These are phyloP conservation scores for Chrysosporium keratinophilum DNA, from an alignment of 2,329 filamentous ascomycete species.

Conservation along the genomic window DNA sequence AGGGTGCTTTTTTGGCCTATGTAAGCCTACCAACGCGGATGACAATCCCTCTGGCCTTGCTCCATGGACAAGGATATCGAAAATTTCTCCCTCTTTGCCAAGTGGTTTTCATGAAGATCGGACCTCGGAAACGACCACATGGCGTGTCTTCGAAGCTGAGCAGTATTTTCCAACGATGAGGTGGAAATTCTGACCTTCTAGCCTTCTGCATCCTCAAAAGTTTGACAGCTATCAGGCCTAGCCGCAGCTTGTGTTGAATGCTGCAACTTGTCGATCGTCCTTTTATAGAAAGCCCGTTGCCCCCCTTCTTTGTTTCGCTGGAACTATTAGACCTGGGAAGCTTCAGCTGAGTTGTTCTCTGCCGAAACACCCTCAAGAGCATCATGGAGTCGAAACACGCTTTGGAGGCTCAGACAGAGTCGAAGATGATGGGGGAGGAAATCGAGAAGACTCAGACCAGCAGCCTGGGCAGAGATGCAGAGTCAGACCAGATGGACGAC, in stretches of 20 bases:
- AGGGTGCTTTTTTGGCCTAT: too few species aligned
- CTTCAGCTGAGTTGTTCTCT: too few species aligned
- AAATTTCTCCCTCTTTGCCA: background rate
- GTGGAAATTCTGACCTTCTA: background rate
- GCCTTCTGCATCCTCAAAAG: background rate
- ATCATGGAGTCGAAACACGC: conserved; percentile 4
- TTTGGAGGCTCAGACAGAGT: background rate
- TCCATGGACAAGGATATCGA: too few species aligned
- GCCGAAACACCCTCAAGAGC: background rate
- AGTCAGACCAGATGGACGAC: conserved; percentile 15
- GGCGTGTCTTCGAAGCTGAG: background rate
- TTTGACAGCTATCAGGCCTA: background rate
- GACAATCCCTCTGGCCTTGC: too few species aligned
- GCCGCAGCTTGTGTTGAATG: background rate
- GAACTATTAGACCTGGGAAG: background rate
- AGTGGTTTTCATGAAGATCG: background rate
- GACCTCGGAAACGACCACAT: background rate
- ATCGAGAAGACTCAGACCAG: background rate
- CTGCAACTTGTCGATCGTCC: background rate
- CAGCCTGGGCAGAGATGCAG: conserved; percentile 8
- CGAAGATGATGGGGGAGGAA: background rate
- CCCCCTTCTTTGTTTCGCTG: background rate
- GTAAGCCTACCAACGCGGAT: too few species aligned
- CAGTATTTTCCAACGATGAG: background rate
- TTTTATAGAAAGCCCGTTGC: background rate